A percentile compares a stretch with the other conserved stretches of the same genome.
These are phyloP conservation scores for Malassezia nana DNA, from an alignment of 1,284 basidiomycete species.

Conservation along the genomic window DNA sequence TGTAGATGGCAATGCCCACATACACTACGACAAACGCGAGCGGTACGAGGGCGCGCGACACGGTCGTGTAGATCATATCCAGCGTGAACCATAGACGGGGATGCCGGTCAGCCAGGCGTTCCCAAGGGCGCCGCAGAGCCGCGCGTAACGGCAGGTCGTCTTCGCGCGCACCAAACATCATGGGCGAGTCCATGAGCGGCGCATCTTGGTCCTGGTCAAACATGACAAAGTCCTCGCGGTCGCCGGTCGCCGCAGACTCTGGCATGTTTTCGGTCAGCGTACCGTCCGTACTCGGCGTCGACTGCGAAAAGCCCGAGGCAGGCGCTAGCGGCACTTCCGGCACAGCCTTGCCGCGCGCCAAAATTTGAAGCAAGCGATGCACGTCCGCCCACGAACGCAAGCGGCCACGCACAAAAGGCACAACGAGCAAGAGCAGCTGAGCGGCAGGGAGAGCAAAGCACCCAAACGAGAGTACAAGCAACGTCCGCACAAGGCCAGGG, in stretches of 20 bases:
- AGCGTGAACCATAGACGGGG: slow-evolving; percentile 9
- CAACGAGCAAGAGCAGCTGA: slow-evolving; percentile 10
- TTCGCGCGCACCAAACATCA: background rate
- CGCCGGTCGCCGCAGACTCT: background rate
- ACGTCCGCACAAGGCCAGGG: slow-evolving; percentile 27
- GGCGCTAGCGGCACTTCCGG: background rate
- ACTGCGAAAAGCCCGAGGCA: background rate
- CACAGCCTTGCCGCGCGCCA: background rate
- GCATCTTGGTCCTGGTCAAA: slow-evolving; percentile 5
- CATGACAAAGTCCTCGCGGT: background rate
- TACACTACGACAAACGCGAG: slow-evolving; percentile 61
- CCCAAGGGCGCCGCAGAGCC: background rate
- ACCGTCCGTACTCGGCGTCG: slow-evolving; percentile 5
- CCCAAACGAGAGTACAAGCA: slow-evolving; percentile 30
- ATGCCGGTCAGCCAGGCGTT: background rate
- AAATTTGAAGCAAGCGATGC: background rate
- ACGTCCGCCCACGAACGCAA: slow-evolving; percentile 5
- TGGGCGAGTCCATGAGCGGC: background rate
- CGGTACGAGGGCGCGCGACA: slow-evolving; percentile 60
- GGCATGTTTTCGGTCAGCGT: slow-evolving; percentile 1
- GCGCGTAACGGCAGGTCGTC: background rate
- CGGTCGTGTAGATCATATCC: slow-evolving; percentile 19
- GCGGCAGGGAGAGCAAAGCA: slow-evolving; percentile 29
- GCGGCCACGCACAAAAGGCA: slow-evolving; percentile 4
- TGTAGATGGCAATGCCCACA: slow-evolving; percentile 66